Conservation (phyloP, 192 early-diverging fungal genomes). For the Coemansia sp. region DNA sequence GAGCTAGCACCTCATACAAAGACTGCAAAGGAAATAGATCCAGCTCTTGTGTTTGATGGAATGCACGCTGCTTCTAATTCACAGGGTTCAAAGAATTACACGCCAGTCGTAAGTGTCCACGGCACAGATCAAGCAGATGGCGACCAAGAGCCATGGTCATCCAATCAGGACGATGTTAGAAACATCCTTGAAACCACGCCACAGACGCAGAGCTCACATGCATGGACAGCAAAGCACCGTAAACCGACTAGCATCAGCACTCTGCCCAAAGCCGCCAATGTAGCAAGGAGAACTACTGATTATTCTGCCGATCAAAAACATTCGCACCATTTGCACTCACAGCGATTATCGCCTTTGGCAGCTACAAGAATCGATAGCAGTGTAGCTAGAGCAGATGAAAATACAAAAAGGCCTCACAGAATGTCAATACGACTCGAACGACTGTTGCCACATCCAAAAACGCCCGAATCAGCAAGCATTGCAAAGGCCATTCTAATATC, state of each 20-base stretch:
- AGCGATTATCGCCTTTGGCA: background rate
- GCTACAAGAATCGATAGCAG: background rate
- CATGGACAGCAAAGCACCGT: background rate
- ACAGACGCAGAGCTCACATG: background rate
- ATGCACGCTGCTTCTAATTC: constrained; percentile 6
- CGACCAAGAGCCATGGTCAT: background rate
- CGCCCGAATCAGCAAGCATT: constrained; percentile 1
- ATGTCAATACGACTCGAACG: constrained; percentile 29
- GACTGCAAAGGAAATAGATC: constrained; percentile 12
- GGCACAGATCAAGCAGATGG: background rate
- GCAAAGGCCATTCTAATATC: constrained; percentile 5
- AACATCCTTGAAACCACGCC: background rate
- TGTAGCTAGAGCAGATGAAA: background rate
- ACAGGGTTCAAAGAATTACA: background rate
- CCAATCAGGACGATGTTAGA: background rate
- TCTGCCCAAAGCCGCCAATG: background rate
- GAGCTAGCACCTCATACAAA: background rate
- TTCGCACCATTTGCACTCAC: background rate
- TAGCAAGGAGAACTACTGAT: background rate
- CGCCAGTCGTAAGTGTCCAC: background rate
- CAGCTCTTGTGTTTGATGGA: constrained; percentile 30
- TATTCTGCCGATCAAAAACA: background rate
- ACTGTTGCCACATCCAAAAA: constrained; percentile 25
- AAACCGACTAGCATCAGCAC: background rate
- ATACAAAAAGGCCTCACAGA: constrained; percentile 5